phyloP scores from a whole-genome alignment of 805 yeast genomes.

The Metschnikowia picachoensis region DNA sequence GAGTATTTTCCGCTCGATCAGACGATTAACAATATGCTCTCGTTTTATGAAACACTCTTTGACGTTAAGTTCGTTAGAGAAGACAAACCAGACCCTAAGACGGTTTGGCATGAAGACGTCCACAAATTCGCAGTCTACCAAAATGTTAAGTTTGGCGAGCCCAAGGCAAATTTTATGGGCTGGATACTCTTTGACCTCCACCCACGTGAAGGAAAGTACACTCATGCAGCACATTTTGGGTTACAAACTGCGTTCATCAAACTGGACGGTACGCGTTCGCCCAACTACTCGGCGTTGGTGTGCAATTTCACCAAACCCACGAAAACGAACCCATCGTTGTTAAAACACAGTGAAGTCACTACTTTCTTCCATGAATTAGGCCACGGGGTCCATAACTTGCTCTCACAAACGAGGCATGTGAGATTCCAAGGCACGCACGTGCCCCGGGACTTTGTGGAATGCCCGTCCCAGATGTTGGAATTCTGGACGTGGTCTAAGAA shows the following conservation, averaged over 20 bases:
- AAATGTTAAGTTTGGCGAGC: conserved; percentile 42
- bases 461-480: conserved; percentile 87
- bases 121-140: conserved; percentile 69
- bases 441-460: conserved; percentile 84
- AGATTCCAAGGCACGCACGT: conserved; percentile 76
- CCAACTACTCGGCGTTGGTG: conserved; percentile 67
- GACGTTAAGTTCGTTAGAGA: conserved; percentile 62
- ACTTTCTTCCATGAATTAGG: conserved; percentile 90
- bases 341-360: conserved; percentile 73
- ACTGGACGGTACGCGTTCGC: conserved; percentile 50
- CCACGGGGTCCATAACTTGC: conserved; percentile 78
- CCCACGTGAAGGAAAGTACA: conserved; percentile 83
- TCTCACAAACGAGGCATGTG: conserved; percentile 61
- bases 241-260: conserved; percentile 55
- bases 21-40: conserved; percentile 66
- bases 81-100: conserved; percentile 32
- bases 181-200: conserved; percentile 78
- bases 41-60: conserved; percentile 66
- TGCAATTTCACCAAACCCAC: conserved; percentile 82
- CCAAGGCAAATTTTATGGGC: conserved; percentile 55
- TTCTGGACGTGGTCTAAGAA: conserved; percentile 80
- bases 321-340: conserved; percentile 62
- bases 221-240: conserved; percentile 84
- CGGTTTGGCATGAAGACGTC: conserved; percentile 78
- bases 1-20: conserved; percentile 75